Base-by-base conservation (phyloP, 164 flowering plant genomes). In the Warburgia ugandensis region DNA sequence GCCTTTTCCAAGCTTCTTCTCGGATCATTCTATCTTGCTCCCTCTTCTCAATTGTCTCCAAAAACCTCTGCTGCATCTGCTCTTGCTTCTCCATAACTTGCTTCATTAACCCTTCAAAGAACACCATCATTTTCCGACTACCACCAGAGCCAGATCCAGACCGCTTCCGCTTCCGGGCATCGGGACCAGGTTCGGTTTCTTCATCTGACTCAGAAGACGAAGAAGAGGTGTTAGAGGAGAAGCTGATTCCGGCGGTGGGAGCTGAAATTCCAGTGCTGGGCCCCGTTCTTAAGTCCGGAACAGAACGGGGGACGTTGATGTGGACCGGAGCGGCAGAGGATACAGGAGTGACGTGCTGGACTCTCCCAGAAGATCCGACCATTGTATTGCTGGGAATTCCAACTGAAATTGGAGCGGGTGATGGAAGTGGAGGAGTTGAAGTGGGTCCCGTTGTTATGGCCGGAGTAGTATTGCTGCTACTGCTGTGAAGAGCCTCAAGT, bases 11-110 rank as follows among this genome's bases (percentile, higher is more conserved):
- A 13, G 80, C 80, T 26, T 86, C 95, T 56, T 82, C 95, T 45
- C 87, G 63, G 2, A 71, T 65, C 71, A 74, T 63, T 44, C 95
- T 60, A 5, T 80, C 95, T 40, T 74, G 79, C 60, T 86, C 95
- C 54, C 81, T 71, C 68, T 77, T 82, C 65, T 86, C 90, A 5
- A 86, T 70, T 6, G 74, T 73, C 32, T 83, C 86, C 27, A 86
- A 26, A 29, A 86, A 76, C 40, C 70, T 69, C 49, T 74, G 80
- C 53, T 78, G 85, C 81, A 80, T 69, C 12, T 60, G 60, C 63
- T 80, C 90, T 52, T 82, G 95, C 70, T 74, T 80, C 60, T 80
- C 74, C 79, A 86, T 68, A 39, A 86, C 85, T 55, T 78, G 76
- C 45, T 73, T 78, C 85, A 80, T 80, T 17, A 82, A 32, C 39